Evolutionary conservation across 2,329 filamentous ascomycete species (phyloP).

Genomic region (Lachnellula suecica): DNA sequence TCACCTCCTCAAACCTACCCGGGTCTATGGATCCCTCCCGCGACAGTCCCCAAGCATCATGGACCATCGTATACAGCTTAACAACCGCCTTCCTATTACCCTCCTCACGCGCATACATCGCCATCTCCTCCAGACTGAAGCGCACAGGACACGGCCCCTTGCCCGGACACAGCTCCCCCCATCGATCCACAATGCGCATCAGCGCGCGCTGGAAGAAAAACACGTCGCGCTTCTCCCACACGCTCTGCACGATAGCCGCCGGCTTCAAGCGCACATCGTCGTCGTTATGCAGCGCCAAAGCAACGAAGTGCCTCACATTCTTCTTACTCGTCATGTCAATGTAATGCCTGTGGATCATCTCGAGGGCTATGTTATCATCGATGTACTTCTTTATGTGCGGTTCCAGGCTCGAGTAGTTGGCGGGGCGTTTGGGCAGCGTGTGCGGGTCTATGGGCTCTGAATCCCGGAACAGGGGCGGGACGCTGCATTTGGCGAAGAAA

Average conservation of each 20-base stretch:
- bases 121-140: conserved; percentile 16
- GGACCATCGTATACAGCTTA: conserved; percentile 14
- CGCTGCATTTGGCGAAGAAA: conserved; percentile 14
- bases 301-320: conserved; percentile 9
- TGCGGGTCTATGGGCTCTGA: conserved; percentile 4
- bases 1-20: conserved; percentile 11
- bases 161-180: conserved; percentile 5
- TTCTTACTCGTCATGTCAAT: background rate
- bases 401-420: conserved; percentile 4
- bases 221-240: conserved; percentile 6
- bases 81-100: conserved; percentile 11
- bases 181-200: conserved; percentile 5
- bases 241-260: background rate
- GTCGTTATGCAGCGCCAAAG: conserved; percentile 2
- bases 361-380: background rate
- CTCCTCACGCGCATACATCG: conserved; percentile 7
- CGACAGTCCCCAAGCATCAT: conserved; percentile 12
- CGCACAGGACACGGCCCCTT: conserved; percentile 10
- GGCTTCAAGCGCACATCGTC: conserved; percentile 6
- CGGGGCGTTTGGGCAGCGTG: conserved; percentile 3
- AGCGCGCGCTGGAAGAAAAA: conserved; percentile 15
- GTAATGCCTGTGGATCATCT: conserved; percentile 7
- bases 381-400: conserved; percentile 6
- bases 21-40: conserved; percentile 12
- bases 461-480: conserved; percentile 14